Evolutionary conservation across 2,329 filamentous ascomycete species (phyloP).

Genomic region (Pestalotiopsis sp.): DNA sequence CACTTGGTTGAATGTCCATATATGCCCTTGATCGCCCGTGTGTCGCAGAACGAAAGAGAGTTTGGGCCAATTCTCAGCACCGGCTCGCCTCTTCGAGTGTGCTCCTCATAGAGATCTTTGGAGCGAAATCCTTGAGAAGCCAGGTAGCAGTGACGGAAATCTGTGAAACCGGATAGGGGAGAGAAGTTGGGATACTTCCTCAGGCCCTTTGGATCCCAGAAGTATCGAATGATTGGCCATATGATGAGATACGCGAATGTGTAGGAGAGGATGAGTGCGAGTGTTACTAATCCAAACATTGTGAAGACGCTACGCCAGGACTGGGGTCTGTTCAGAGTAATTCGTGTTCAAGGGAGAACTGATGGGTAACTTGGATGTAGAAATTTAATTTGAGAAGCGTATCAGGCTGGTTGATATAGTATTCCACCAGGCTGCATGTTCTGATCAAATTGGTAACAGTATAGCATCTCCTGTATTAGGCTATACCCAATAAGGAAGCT

Average conservation of each 20-base stretch:
- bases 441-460: not conserved
- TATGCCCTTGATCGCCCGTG: slow-evolving; percentile 12
- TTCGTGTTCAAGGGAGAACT: not conserved
- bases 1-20: slow-evolving; percentile 13
- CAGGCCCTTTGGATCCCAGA: not conserved
- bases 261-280: not conserved
- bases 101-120: not conserved
- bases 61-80: slow-evolving; percentile 12
- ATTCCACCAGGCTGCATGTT: not conserved
- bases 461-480: not conserved
- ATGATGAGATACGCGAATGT: not conserved
- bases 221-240: not conserved
- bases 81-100: not conserved
- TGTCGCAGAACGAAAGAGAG: slow-evolving; percentile 13
- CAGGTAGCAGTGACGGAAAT: not conserved
- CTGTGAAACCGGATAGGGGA: not conserved
- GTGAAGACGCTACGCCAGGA: not conserved
- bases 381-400: too few species aligned
- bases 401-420: not conserved
- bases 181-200: not conserved
- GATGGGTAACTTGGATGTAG: not conserved
- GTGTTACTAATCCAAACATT: not conserved
- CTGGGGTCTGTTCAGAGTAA: not conserved
- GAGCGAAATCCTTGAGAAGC: not conserved
- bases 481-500: not conserved